Evolutionary conservation across 179 eudicot species (phyloP).

Genomic region (Beta macrorhiza): DNA sequence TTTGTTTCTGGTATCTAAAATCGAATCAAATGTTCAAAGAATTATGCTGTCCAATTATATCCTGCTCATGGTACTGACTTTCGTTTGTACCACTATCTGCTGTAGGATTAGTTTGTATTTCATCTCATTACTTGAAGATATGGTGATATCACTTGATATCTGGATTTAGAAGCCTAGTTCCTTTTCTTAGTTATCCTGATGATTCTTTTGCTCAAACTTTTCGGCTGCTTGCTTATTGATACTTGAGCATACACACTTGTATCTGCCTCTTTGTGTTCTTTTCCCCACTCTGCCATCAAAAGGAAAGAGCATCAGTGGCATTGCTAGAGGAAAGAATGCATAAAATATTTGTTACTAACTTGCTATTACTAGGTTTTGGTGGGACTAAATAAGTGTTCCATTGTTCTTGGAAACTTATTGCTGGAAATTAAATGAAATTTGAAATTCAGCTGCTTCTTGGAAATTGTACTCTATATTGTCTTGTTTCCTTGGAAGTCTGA

Average conservation of each 20-base stretch:
- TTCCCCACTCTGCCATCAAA: not conserved
- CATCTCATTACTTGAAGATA: not conserved
- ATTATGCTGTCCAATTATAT: not conserved
- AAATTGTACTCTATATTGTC: not conserved
- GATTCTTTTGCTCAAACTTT: too few species aligned
- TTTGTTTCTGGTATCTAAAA: not conserved
- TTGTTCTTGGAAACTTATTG: not conserved
- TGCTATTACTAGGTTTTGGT: not conserved
- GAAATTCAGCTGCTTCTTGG: not conserved
- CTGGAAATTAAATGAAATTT: not conserved
- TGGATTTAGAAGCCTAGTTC: too few species aligned
- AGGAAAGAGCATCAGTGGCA: not conserved
- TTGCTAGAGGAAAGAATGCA: not conserved
- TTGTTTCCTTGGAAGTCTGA: not conserved
- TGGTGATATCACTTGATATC: not conserved
- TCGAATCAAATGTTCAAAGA: not conserved
- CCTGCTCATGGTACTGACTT: not conserved
- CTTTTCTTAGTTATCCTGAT: too few species aligned
- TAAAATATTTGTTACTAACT: not conserved
- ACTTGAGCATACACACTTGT: not conserved
- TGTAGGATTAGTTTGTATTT: not conserved
- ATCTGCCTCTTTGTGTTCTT: not conserved
- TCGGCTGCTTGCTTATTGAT: too few species aligned
- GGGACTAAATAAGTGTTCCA: not conserved
- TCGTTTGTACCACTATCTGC: not conserved